Evolutionary conservation across 805 yeast genomes (phyloP).

Genomic region (Ogataea corticis): DNA sequence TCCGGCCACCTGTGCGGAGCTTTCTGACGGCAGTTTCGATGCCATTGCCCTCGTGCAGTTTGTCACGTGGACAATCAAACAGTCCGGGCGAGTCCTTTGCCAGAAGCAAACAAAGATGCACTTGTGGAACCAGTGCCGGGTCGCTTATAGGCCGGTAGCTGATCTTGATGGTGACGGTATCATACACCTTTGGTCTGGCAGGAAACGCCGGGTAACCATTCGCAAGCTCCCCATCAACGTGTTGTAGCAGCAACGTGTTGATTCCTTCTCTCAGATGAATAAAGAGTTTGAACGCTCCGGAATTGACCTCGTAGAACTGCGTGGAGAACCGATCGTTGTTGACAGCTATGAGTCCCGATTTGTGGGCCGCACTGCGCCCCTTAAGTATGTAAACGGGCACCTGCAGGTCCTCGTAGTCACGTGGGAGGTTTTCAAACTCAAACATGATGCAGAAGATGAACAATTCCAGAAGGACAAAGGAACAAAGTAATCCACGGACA

Average conservation of each 20-base stretch:
- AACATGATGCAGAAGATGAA: no score
- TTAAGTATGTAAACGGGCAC: conserved; percentile 52
- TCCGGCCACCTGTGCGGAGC: conserved; percentile 74
- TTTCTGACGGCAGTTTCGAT: conserved; percentile 69
- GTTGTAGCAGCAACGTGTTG: conserved; percentile 57
- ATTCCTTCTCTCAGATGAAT: conserved; percentile 58
- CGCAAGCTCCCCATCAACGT: conserved; percentile 37
- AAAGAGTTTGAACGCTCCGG: conserved; percentile 75
- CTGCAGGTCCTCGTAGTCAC: conserved; percentile 36
- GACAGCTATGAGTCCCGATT: conserved; percentile 42
- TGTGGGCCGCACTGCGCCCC: conserved; percentile 39
- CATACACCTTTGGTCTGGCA: conserved; percentile 17
- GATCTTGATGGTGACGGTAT: conserved; percentile 28
- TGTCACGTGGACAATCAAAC: conserved; percentile 67
- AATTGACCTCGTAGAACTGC: conserved; percentile 65
- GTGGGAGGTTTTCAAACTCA: conserved; percentile 32
- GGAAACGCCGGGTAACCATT: conserved; percentile 36
- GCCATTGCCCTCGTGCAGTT: conserved; percentile 56
- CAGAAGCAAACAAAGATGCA: conserved; percentile 72
- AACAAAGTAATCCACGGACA: no score
- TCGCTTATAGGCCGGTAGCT: conserved; percentile 50
- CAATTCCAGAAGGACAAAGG: no score
- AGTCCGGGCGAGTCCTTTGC: conserved; percentile 71
- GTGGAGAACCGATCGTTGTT: conserved; percentile 58
- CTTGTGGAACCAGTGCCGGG: conserved; percentile 54